phyloP scores from a whole-genome alignment of 495 filamentous ascomycete species.

The Daldinia concentrica region DNA sequence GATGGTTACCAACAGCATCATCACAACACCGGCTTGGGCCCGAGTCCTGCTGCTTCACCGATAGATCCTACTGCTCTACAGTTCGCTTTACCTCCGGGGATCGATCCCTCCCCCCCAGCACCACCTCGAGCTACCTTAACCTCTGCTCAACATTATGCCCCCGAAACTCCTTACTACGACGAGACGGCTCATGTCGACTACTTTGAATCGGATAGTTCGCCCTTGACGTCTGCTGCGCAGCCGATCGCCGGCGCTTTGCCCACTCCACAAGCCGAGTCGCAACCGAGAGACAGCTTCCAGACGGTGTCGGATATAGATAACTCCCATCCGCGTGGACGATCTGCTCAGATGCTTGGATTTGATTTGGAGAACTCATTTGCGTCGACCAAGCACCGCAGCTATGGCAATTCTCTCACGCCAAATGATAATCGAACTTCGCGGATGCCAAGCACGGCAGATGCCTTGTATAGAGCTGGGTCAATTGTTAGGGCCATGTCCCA shows the following conservation, averaged over 20 bases:
- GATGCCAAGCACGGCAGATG: slow-evolving; percentile 65
- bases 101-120: slow-evolving; percentile 40
- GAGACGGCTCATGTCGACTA: slow-evolving; percentile 65
- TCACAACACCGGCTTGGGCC: slow-evolving; percentile 43
- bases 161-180: slow-evolving; percentile 59
- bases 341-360: slow-evolving; percentile 56
- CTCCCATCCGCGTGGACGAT: slow-evolving; percentile 52
- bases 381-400: slow-evolving; percentile 55
- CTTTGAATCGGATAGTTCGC: slow-evolving; percentile 74
- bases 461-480: slow-evolving; percentile 81
- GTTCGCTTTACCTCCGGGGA: slow-evolving; percentile 59
- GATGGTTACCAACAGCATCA: slow-evolving; percentile 48
- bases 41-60: slow-evolving; percentile 45
- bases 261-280: slow-evolving; percentile 60
- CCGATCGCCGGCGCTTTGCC: slow-evolving; percentile 70
- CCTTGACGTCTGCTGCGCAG: slow-evolving; percentile 69
- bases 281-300: slow-evolving; percentile 71
- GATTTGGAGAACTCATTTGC: slow-evolving; percentile 62
- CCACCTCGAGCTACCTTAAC: slow-evolving; percentile 42
- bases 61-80: slow-evolving; percentile 59
- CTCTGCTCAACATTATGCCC: slow-evolving; percentile 50
- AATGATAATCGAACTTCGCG: slow-evolving; percentile 63
- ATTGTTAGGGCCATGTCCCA: slow-evolving; percentile 97
- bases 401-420: slow-evolving; percentile 59
- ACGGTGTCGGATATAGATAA: slow-evolving; percentile 62